A percentile compares a stretch with the other conserved stretches of the same genome.
Evolutionary conservation across 2,329 filamentous ascomycete species (phyloP).

Genomic region (Pseudogymnoascus sp.): DNA sequence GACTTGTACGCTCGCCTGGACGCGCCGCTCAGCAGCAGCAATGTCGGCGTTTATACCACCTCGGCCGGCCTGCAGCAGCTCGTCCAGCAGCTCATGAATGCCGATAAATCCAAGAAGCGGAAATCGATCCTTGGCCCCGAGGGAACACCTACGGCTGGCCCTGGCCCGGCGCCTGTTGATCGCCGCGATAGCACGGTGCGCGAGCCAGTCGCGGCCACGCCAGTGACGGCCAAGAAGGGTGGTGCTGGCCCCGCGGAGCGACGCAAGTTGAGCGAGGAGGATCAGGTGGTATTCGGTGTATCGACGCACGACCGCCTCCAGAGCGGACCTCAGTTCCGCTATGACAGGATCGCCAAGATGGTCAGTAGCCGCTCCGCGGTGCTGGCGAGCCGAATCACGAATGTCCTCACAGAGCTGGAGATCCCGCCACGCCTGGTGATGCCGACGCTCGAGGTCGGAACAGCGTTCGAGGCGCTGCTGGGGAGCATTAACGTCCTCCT

Average conservation of each 20-base stretch:
- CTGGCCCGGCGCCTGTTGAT: constrained; percentile 27
- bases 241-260: constrained; percentile 40
- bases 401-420: constrained; percentile 63
- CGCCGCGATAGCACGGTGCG: constrained; percentile 29
- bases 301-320: constrained; percentile 76
- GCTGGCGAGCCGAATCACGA: constrained; percentile 67
- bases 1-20: constrained; percentile 84
- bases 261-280: constrained; percentile 64
- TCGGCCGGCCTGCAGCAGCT: constrained; percentile 72
- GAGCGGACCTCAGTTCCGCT: constrained; percentile 82
- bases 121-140: constrained; percentile 60
- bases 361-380: constrained; percentile 69
- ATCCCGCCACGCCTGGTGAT: constrained; percentile 63
- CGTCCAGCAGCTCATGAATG: constrained; percentile 71
- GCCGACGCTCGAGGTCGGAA: constrained; percentile 64
- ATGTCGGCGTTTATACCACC: constrained; percentile 70
- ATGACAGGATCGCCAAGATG: constrained; percentile 71
- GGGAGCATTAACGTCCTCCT: constrained; percentile 60
- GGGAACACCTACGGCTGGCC: constrained; percentile 35
- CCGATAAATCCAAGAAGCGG: constrained; percentile 85
- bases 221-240: constrained; percentile 31
- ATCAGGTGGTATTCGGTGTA: constrained; percentile 76
- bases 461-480: constrained; percentile 63
- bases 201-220: constrained; percentile 28
- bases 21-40: constrained; percentile 61